These are phyloP conservation scores for Sinapis alba DNA, from an alignment of 441 rosid genomes.

Conservation along the genomic window DNA sequence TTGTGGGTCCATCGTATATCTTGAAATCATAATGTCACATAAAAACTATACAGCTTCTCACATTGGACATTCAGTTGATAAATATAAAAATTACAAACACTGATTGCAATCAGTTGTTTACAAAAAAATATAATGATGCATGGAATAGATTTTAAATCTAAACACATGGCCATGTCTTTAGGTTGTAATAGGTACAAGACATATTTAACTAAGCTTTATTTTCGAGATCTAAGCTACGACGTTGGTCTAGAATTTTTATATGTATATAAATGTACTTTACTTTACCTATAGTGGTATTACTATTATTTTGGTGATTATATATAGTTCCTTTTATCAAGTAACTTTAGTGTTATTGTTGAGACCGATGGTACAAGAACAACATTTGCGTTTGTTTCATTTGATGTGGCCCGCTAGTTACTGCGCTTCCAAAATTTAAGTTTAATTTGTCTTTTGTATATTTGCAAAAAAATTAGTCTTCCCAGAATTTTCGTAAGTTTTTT, in stretches of 20 bases:
- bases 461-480: neutral
- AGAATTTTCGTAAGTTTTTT: neutral
- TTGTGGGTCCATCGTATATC: constrained; percentile 32
- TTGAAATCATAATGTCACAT: constrained; percentile 33
- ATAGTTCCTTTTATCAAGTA: neutral
- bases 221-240: constrained; percentile 26
- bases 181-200: constrained; percentile 27
- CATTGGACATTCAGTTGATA: constrained; percentile 9
- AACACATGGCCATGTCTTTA: constrained; percentile 39
- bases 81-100: neutral
- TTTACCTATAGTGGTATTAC: neutral
- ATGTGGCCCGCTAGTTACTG: neutral
- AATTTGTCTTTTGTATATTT: constrained; percentile 1
- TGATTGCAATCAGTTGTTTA: constrained; percentile 1
- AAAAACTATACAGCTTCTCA: constrained; percentile 12
- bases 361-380: constrained; percentile 28
- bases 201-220: constrained; percentile 18
- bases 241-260: constrained; percentile 3
- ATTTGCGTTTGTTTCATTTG: constrained; percentile 23
- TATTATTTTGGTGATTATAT: neutral
- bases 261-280: neutral
- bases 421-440: constrained; percentile 4
- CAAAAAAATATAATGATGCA: constrained; percentile 22
- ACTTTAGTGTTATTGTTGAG: constrained; percentile 19
- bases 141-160: constrained; percentile 25